Evolutionary conservation across 2,329 filamentous ascomycete genomes (phyloP), one percentile per base, ranked within the genome.

Genomic region (Colletotrichum orbiculare): DNA sequence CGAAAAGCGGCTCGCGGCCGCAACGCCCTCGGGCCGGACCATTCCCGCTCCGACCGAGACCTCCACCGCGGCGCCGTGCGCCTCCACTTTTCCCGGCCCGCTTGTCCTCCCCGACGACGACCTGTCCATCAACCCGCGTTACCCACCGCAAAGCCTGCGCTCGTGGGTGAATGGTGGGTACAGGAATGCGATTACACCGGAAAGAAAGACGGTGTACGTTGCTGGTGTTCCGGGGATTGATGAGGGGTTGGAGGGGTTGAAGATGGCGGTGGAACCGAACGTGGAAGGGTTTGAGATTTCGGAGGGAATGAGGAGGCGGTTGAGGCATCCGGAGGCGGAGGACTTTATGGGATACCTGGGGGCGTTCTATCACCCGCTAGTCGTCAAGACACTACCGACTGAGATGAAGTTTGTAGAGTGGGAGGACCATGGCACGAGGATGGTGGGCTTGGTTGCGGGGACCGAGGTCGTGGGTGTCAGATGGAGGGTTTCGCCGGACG

Each of bases 51-150:
- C 11, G 8, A 33, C 41, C 8, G 13, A 55, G 34, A 4, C 69
- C 8, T 47, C 68, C 1, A 61, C 69, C 3, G 57, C 67, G 2
- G 63, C 71, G 6, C 63, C 54, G 8, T 68, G 76, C 17, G 57
- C 62, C 0, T 69, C 64, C 38, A 74, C 77, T 0, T 91, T 89
- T 66, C 88, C 88, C 0, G 85, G 78, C 0, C 87, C 88, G 0
- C 71, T 91, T 6, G 77, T 89, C 0, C 75, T 91, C 0, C 88
- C 89, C 0, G 80, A 77, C 2, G 88, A 91, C 70, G 85, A 86
- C 17, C 77, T 91, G 1, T 81, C 83, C 0, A 74, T 79, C 39
- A 83, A 90, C 43, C 83, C 85, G 1, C 76, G 82, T 6, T 80
- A 79, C 43, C 77, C 81, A 1, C 75, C 82, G 0, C 88, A 91